phyloP scores from a whole-genome alignment of 1,139 yeast genomes.

The Pichia sp. region DNA sequence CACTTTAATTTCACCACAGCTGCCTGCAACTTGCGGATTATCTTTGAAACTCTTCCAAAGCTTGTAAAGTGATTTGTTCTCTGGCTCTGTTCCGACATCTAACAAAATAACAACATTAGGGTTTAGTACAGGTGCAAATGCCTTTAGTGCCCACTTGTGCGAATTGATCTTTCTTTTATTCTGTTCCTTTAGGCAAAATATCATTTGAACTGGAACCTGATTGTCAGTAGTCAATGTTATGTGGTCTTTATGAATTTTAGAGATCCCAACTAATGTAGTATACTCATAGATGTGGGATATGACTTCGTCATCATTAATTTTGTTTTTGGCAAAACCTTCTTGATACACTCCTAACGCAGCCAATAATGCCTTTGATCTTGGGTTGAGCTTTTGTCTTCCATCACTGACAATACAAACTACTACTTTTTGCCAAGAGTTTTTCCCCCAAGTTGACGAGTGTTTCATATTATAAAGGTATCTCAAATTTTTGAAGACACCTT shows the following conservation, averaged over 20 bases:
- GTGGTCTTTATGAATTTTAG: conserved; percentile 42
- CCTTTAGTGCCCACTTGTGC: conserved; percentile 81
- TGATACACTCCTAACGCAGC: conserved; percentile 74
- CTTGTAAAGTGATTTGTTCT: conserved; percentile 63
- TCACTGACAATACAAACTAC: conserved; percentile 72
- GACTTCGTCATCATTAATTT: conserved; percentile 63
- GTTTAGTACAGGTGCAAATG: conserved; percentile 61
- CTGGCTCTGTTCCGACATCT: conserved; percentile 79
- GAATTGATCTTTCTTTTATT: conserved; percentile 73
- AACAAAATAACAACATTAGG: conserved; percentile 67
- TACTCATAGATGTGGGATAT: conserved; percentile 73
- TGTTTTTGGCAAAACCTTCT: conserved; percentile 76
- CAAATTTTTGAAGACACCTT: conserved; percentile 72
- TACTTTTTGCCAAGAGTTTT: conserved; percentile 72
- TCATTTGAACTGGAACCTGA: conserved; percentile 61
- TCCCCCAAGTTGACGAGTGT: conserved; percentile 67
- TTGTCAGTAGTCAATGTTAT: conserved; percentile 49
- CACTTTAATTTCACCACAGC: conserved; percentile 79
- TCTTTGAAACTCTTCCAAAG: conserved; percentile 73
- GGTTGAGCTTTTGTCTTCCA: conserved; percentile 64
- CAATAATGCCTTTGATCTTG: conserved; percentile 55
- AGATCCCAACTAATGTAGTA: conserved; percentile 71
- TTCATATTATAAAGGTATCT: conserved; percentile 50
- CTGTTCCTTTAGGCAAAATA: conserved; percentile 72
- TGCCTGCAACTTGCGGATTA: conserved; percentile 67